phyloP scores from a whole-genome alignment of 1,284 basidiomycete species.

The Malassezia sp. region DNA sequence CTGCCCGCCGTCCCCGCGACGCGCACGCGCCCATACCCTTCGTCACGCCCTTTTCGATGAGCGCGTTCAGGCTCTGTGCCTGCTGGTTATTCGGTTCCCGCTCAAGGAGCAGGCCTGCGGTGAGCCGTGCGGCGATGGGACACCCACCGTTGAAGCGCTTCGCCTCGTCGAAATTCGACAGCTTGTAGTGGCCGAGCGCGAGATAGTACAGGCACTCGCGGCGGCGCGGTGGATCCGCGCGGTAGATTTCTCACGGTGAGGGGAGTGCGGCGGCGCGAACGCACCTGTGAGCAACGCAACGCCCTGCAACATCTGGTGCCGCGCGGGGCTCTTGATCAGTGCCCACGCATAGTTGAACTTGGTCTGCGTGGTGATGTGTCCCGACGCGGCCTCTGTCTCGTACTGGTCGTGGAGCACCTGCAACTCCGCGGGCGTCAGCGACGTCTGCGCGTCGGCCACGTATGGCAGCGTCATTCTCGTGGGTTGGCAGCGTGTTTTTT shows the following conservation, averaged over 20 bases:
- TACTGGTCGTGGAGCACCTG: slow-evolving; percentile 77
- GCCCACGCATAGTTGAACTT: slow-evolving; percentile 93
- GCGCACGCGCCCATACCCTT: slow-evolving; percentile 55
- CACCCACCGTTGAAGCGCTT: slow-evolving; percentile 77
- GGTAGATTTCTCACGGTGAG: slow-evolving; percentile 66
- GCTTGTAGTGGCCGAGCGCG: slow-evolving; percentile 90
- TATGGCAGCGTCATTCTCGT: slow-evolving; percentile 58
- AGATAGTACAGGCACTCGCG: slow-evolving; percentile 96
- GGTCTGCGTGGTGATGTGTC: slow-evolving; percentile 83
- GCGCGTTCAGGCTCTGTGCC: slow-evolving; percentile 66
- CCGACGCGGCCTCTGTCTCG: slow-evolving; percentile 65
- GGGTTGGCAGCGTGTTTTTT: too few relatives aligned
- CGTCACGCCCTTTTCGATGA: slow-evolving; percentile 79
- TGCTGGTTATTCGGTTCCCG: slow-evolving; percentile 92
- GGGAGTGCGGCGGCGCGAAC: slow-evolving; percentile 20
- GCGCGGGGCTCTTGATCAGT: slow-evolving; percentile 49
- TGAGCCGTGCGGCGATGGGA: background rate
- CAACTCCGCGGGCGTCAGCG: slow-evolving; percentile 76
- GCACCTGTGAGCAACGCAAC: slow-evolving; percentile 79
- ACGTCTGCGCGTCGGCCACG: slow-evolving; percentile 83
- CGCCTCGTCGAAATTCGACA: slow-evolving; percentile 87
- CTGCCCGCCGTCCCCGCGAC: too few relatives aligned
- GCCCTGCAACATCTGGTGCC: slow-evolving; percentile 56
- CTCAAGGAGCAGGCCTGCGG: slow-evolving; percentile 67
- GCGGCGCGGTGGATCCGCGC: slow-evolving; percentile 70